phyloP scores from a whole-genome alignment of 176 grass and related monocot genomes.

The Zea mays region Zm-B73-REFERENCE-NAM-5.0 NC_050096.1:38552501-38553000 shows the following conservation, averaged over 20 bases:
- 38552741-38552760: constrained; percentile 45
- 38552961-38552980: rapidly evolving
- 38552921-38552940: not conserved
- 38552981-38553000: not conserved
- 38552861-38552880: not conserved
- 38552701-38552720: constrained; percentile 23
- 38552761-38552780: constrained; percentile 12
- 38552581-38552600: not conserved
- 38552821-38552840: not conserved
- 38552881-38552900: constrained; percentile 1
- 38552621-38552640: not conserved
- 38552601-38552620: not conserved
- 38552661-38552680: not conserved
- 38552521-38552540: no score
- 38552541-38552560: no score
- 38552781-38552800: not conserved
- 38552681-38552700: not conserved
- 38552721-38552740: constrained; percentile 29
- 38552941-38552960: not conserved
- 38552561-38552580: not conserved
- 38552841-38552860: not conserved
- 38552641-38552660: not conserved
- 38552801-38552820: no score
- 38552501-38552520: no score
- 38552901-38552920: not conserved